Evolutionary conservation across 768 basidiomycete species (phyloP).

Genomic region (Boletus pseudo-olivaceus): DNA sequence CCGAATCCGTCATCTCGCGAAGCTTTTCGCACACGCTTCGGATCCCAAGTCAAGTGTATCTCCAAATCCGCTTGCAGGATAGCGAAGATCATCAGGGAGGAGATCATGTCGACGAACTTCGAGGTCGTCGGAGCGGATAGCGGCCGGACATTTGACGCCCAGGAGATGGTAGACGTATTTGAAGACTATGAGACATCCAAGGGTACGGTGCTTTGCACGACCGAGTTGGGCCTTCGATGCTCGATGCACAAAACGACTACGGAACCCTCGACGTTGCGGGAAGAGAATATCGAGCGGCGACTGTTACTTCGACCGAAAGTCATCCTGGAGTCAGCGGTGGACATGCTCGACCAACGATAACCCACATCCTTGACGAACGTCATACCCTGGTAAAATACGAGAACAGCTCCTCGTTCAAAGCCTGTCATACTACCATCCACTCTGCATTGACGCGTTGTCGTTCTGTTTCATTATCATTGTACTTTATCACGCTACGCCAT

Average conservation of each 20-base stretch:
- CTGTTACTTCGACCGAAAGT: slow-evolving; percentile 71
- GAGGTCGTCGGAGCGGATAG: slow-evolving; percentile 63
- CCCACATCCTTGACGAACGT: background rate
- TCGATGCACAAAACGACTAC: slow-evolving; percentile 42
- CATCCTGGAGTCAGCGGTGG: slow-evolving; percentile 66
- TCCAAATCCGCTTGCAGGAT: slow-evolving; percentile 61
- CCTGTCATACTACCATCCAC: background rate
- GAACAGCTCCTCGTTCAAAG: background rate
- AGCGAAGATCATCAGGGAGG: slow-evolving; percentile 63
- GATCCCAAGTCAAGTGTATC: slow-evolving; percentile 61
- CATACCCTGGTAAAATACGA: background rate
- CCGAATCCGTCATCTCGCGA: slow-evolving; percentile 36
- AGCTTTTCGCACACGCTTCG: slow-evolving; percentile 46
- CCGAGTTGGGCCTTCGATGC: slow-evolving; percentile 68
- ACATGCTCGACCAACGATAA: slow-evolving; percentile 41
- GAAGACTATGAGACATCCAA: slow-evolving; percentile 51
- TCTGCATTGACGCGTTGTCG: background rate
- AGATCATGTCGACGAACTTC: slow-evolving; percentile 75
- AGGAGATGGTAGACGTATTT: slow-evolving; percentile 60
- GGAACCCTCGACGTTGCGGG: slow-evolving; percentile 30
- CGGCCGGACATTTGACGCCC: slow-evolving; percentile 45
- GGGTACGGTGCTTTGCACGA: slow-evolving; percentile 60
- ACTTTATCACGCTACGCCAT: slow-evolving; percentile 4
- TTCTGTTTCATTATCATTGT: slow-evolving; percentile 14
- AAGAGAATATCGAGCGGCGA: slow-evolving; percentile 51